phyloP scores from a whole-genome alignment of 768 basidiomycete genomes.

The Mycena alexandri region DNA sequence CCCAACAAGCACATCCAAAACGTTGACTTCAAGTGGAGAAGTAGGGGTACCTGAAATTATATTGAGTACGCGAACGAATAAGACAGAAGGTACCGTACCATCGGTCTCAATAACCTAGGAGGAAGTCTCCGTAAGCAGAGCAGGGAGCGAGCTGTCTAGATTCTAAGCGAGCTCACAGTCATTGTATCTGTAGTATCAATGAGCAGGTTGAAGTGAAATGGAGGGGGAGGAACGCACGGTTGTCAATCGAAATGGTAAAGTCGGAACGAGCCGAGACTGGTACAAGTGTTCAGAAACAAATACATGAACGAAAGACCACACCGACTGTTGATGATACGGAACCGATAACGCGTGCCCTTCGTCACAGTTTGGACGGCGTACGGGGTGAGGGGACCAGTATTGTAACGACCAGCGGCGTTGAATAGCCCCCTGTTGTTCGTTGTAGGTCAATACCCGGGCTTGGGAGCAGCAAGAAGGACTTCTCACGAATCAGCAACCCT shows the following conservation, averaged over 20 bases:
- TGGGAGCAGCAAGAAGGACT: neutral
- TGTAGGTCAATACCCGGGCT: conserved; percentile 18
- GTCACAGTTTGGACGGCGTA: conserved; percentile 49
- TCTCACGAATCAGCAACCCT: conserved; percentile 20
- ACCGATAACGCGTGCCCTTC: conserved; percentile 51
- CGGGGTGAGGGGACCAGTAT: conserved; percentile 44
- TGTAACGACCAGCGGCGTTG: conserved; percentile 53
- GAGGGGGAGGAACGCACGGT: conserved; percentile 30
- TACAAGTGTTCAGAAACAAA: too few relatives aligned
- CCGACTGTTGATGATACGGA: conserved; percentile 51
- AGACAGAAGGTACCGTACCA: neutral
- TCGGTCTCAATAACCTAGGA: conserved; percentile 22
- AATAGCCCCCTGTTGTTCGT: conserved; percentile 36
- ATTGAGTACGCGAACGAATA: too few relatives aligned
- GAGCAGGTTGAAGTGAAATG: neutral
- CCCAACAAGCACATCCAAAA: conserved; percentile 51
- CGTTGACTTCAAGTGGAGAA: conserved; percentile 17
- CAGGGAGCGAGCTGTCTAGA: too few relatives aligned
- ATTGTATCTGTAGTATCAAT: conserved; percentile 2
- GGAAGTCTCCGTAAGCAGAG: too few relatives aligned
- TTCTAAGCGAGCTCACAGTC: too few relatives aligned
- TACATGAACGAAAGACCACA: too few relatives aligned
- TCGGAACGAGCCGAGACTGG: conserved; percentile 46
- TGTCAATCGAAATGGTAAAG: conserved; percentile 48
- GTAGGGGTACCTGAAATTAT: neutral